Conservation (phyloP, 495 filamentous ascomycete species). For the Aspergillus avenaceus region DNA sequence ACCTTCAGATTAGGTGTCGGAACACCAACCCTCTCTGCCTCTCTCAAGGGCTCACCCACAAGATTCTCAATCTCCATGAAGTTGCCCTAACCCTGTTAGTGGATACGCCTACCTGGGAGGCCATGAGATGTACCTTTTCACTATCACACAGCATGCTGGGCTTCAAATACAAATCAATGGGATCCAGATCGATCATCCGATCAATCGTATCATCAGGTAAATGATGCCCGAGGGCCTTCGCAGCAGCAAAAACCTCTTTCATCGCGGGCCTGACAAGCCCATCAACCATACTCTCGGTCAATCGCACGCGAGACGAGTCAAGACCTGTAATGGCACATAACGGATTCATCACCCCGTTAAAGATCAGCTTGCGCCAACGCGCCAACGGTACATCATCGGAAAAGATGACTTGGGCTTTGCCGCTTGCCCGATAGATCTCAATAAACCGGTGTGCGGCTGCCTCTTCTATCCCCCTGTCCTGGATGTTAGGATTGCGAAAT, state of each 20-base stretch:
- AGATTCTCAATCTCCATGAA: slow-evolving; percentile 52
- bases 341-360: slow-evolving; percentile 46
- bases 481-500: slow-evolving; percentile 28
- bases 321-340: slow-evolving; percentile 44
- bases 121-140: slow-evolving; percentile 25
- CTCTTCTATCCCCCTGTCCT: not conserved
- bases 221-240: slow-evolving; percentile 1
- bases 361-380: slow-evolving; percentile 50
- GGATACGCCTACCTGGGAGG: not conserved
- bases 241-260: slow-evolving; percentile 31
- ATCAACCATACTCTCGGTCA: slow-evolving; percentile 33
- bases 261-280: slow-evolving; percentile 38
- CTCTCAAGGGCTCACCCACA: slow-evolving; percentile 46
- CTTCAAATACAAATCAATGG: slow-evolving; percentile 32
- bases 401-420: slow-evolving; percentile 22
- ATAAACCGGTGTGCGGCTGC: slow-evolving; percentile 27
- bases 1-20: not conserved
- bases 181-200: not conserved
- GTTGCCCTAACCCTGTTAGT: slow-evolving; percentile 31
- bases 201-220: slow-evolving; percentile 25
- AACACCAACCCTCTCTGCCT: slow-evolving; percentile 18
- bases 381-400: slow-evolving; percentile 28
- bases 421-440: slow-evolving; percentile 29
- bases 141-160: slow-evolving; percentile 46
- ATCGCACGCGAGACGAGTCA: slow-evolving; percentile 38